Conservation (phyloP, 169 alveolate species). For the Plasmodium inui region DNA sequence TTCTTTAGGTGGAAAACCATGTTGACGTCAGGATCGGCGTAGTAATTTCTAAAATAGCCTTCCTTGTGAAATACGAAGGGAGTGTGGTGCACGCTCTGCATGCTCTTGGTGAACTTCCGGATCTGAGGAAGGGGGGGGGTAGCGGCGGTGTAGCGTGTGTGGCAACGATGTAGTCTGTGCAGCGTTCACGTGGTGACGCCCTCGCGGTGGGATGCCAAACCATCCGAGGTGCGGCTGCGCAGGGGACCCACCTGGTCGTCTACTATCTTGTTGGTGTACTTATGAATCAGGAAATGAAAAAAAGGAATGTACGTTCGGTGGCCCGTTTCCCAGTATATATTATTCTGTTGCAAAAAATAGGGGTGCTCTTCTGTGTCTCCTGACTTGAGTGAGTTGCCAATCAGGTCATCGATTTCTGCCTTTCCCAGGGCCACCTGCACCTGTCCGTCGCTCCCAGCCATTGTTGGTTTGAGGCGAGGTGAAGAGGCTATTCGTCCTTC, state of each 20-base stretch:
- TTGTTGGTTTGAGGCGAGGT: not conserved
- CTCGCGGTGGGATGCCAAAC: no score
- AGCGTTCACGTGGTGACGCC: not conserved
- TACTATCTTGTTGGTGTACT: constrained; percentile 86
- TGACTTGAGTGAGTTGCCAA: constrained; percentile 51
- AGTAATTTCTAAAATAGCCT: constrained; percentile 85
- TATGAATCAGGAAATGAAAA: constrained; percentile 83
- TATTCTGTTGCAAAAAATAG: constrained; percentile 83
- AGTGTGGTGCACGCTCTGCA: constrained; percentile 84
- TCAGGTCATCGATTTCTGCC: constrained; percentile 32
- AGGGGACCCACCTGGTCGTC: constrained; percentile 85
- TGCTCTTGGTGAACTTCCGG: constrained; percentile 80
- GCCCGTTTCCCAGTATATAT: constrained; percentile 92
- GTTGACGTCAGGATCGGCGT: constrained; percentile 88
- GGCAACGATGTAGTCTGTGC: not conserved
- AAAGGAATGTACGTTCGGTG: constrained; percentile 90
- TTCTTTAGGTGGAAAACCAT: constrained; percentile 80
- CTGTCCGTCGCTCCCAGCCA: not conserved
- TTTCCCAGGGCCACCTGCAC: not conserved
- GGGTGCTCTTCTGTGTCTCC: constrained; percentile 37
- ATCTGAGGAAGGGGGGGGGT: constrained; percentile 68
- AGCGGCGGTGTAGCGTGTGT: not conserved
- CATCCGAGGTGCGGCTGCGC: not conserved
- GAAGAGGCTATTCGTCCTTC: not conserved
- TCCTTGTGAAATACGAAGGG: constrained; percentile 88